Conservation (phyloP, 192 early-diverging fungal species). For the Linnemannia elongata region DNA sequence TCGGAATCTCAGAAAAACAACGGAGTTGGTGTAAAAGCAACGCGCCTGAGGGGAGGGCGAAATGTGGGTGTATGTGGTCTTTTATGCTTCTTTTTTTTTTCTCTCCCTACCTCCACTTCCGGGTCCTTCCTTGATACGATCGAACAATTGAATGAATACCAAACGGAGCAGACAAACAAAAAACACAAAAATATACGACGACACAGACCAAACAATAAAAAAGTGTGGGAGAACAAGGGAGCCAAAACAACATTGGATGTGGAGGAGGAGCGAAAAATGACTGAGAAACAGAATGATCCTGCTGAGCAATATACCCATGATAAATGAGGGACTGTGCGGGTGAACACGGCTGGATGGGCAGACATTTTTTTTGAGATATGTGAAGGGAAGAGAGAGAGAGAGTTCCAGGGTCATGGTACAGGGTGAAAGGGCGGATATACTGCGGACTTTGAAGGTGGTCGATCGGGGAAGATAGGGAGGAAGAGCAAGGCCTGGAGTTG, state of each 20-base stretch:
- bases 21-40: too few species aligned
- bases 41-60: too few species aligned
- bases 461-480: conserved; percentile 2
- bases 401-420: background rate
- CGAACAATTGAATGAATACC: background rate
- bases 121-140: background rate
- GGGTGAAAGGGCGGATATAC: background rate
- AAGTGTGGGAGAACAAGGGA: conserved; percentile 7
- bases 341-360: background rate
- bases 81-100: background rate
- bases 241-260: background rate
- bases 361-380: background rate
- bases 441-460: background rate
- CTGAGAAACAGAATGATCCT: background rate
- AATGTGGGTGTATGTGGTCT: background rate
- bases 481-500: background rate
- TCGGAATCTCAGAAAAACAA: too few species aligned
- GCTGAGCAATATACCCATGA: background rate
- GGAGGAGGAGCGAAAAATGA: conserved; percentile 6
- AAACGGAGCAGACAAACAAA: conserved; percentile 3
- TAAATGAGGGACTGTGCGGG: background rate
- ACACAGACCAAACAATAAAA: background rate
- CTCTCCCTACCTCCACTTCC: background rate
- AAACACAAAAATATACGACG: background rate
- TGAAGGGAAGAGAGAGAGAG: background rate